These are phyloP conservation scores for Dactylellina parvicollis DNA, from an alignment of 2,329 filamentous ascomycete genomes.

Conservation along the genomic window DNA sequence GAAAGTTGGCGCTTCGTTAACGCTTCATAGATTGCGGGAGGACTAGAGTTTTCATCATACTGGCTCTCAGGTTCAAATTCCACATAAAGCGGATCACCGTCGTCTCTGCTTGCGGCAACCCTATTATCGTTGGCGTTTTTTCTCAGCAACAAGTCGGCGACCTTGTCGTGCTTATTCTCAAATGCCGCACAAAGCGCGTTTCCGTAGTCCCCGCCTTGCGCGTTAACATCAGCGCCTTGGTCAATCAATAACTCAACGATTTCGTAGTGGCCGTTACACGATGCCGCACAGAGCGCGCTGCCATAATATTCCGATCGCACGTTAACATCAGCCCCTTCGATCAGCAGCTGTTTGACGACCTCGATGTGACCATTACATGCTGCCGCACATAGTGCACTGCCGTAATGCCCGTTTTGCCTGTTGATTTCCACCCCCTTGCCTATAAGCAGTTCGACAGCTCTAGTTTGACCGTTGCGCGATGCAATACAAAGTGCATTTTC, in stretches of 20 bases:
- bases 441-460: background rate
- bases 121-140: too few species aligned
- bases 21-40: too few species aligned
- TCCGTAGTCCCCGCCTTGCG: conserved; percentile 11
- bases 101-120: too few species aligned
- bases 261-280: conserved; percentile 44
- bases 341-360: background rate
- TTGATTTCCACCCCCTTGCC: background rate
- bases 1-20: too few species aligned
- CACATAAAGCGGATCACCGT: too few species aligned
- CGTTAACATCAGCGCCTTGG: conserved; percentile 48
- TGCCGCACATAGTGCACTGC: background rate
- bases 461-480: background rate
- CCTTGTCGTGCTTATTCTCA: background rate
- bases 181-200: conserved; percentile 38
- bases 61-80: too few species aligned
- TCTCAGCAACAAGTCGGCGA: too few species aligned
- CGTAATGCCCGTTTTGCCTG: background rate
- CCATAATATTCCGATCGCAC: conserved; percentile 19
- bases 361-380: background rate
- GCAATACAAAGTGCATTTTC: background rate
- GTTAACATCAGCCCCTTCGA: conserved; percentile 22
- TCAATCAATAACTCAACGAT: conserved; percentile 50
- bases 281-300: conserved; percentile 47
- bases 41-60: too few species aligned